Evolutionary conservation across 2,329 filamentous ascomycete species (phyloP), one percentile per base, ranked within the genome.

Genomic region (Colletotrichum sp.): DNA sequence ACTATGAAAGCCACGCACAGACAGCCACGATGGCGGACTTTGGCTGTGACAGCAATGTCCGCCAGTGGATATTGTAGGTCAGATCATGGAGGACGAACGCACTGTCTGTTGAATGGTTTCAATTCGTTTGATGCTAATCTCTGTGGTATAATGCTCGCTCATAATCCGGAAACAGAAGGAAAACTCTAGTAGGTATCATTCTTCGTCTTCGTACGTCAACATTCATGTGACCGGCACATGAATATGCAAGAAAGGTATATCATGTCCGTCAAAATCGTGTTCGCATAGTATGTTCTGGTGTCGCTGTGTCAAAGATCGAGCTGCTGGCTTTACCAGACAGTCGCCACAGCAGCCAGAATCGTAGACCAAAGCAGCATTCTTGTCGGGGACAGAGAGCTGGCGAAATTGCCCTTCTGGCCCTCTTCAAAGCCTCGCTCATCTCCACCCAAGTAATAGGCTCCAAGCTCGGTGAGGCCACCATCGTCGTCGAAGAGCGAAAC

Each of bases 401-500:
- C 73, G 18, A 66, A 60, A 18, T 21, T 73, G 21, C 73, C 73
- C 64, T 73, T 69, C 57, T 76, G 70, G 13, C 85, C 86, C 60
- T 80, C 78, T 59, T 84, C 76, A 63, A 87, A 87, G 0, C 85
- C 86, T 5, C 81, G 84, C 52, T 80, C 79, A 71, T 86, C 78
- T 8, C 86, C 85, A 6, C 85, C 86, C 4, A 87, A 75, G 65
- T 87, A 87, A 34, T 83, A 73, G 1, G 83, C 84, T 0, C 86
- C 86, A 2, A 86, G 77, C 34, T 86, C 80, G 0, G 85, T 87
- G 71, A 87, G 74, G 2, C 80, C 84, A 3, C 86, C 86, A 3
- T 86, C 76, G 12, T 79, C 78, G 26, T 86, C 80, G 36, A 87
- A 84, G 4, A 87, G 75, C 1, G 85, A 82, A 0, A 87, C 83